phyloP scores from a whole-genome alignment of 1,284 basidiomycete genomes.

The Cryptococcus sp. region DNA sequence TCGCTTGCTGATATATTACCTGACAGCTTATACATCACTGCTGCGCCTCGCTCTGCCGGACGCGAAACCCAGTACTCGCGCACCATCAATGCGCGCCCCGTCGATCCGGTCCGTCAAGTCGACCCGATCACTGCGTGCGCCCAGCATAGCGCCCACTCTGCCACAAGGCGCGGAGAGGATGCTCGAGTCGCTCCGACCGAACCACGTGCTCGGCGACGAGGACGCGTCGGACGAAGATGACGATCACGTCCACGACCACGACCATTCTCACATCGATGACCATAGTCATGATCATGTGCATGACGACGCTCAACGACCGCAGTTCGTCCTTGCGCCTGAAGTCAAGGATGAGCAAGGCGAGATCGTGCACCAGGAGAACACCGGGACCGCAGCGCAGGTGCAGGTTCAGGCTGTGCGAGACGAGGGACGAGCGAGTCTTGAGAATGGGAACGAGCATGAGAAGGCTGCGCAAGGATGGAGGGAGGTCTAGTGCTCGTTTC shows the following conservation, averaged over 20 bases:
- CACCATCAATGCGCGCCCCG: constrained; percentile 19
- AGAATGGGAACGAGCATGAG: no score
- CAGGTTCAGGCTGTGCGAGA: not conserved
- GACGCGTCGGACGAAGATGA: constrained; percentile 21
- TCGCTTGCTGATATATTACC: not conserved
- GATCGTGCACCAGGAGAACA: not conserved
- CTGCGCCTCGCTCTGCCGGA: constrained; percentile 76
- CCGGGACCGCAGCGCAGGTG: not conserved
- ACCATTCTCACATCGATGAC: not conserved
- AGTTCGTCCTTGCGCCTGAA: constrained; percentile 1
- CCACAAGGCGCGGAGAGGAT: constrained; percentile 53
- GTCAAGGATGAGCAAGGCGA: not conserved
- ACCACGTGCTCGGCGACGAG: constrained; percentile 28
- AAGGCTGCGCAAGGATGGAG: no score
- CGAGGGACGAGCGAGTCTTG: no score
- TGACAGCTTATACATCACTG: constrained; percentile 77
- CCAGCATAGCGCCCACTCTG: constrained; percentile 46
- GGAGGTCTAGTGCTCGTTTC: no score
- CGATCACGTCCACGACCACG: constrained; percentile 12
- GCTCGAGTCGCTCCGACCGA: constrained; percentile 43
- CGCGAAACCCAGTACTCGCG: constrained; percentile 47
- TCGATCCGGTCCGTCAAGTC: constrained; percentile 22
- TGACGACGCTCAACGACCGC: not conserved
- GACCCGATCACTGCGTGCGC: constrained; percentile 27
- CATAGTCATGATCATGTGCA: not conserved